Conservation (phyloP, 768 basidiomycete species). For the Mycena capillaripes region DNA sequence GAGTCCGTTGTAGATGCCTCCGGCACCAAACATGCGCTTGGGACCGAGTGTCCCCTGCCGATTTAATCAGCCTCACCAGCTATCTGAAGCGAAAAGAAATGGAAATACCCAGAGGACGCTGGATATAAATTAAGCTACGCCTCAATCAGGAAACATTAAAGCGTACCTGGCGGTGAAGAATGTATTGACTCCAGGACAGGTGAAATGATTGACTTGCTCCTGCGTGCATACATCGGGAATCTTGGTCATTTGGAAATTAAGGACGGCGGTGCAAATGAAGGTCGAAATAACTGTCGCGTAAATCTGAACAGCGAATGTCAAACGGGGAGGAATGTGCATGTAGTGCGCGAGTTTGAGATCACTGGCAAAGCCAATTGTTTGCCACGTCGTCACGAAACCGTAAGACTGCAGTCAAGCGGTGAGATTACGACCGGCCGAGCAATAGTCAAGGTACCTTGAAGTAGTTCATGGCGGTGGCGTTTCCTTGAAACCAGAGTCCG, state of each 20-base stretch:
- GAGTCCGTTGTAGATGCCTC: constrained; percentile 44
- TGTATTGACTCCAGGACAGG: constrained; percentile 50
- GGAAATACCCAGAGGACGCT: constrained; percentile 25
- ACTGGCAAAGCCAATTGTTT: constrained; percentile 43
- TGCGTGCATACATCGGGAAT: constrained; percentile 50
- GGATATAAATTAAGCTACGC: neutral
- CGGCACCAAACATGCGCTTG: constrained; percentile 49
- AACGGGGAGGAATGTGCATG: constrained; percentile 43
- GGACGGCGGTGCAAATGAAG: constrained; percentile 43
- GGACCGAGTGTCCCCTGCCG: constrained; percentile 45
- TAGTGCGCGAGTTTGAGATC: constrained; percentile 53
- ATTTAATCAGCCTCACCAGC: neutral
- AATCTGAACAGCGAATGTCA: constrained; percentile 51
- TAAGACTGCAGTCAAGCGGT: constrained; percentile 38
- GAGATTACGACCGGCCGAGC: too few relatives aligned
- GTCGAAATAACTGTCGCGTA: constrained; percentile 50
- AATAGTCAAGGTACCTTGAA: constrained; percentile 39
- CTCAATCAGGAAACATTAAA: constrained; percentile 34
- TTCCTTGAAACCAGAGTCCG: constrained; percentile 44
- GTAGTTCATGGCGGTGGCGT: constrained; percentile 50
- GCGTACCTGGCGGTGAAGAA: constrained; percentile 57
- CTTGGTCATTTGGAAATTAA: constrained; percentile 46
- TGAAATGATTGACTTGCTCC: constrained; percentile 48
- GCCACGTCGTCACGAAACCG: constrained; percentile 46
- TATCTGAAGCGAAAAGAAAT: constrained; percentile 2